Evolutionary conservation across 2,329 filamentous ascomycete genomes (phyloP).

Genomic region (Fusarium sp.): DNA sequence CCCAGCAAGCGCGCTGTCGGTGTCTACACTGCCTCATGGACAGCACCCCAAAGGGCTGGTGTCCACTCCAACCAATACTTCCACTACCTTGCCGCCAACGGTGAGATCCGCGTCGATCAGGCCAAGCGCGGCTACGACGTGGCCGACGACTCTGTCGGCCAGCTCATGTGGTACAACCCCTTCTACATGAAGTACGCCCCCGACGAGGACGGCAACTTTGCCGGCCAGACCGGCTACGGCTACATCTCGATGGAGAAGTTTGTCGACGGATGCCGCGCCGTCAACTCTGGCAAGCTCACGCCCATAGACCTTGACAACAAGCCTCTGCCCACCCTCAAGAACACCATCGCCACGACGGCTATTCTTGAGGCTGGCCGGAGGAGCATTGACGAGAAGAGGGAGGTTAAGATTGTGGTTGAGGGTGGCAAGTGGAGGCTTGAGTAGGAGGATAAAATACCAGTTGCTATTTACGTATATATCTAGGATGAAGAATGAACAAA

Average conservation of each 20-base stretch:
- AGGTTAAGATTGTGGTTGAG: conserved; percentile 78
- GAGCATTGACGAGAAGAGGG: conserved; percentile 84
- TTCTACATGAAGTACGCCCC: conserved; percentile 97
- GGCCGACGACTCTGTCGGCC: conserved; percentile 79
- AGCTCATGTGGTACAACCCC: conserved; percentile 89
- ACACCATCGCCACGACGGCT: conserved; percentile 91
- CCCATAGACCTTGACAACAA: conserved; percentile 83
- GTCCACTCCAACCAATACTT: conserved; percentile 99
- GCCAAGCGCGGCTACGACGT: conserved; percentile 95
- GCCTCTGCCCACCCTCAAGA: conserved; percentile 85
- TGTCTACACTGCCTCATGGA: conserved; percentile 96
- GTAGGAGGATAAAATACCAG: conserved; percentile 45
- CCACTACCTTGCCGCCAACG: conserved; percentile 87
- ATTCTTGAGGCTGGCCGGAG: conserved; percentile 89
- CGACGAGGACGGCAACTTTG: conserved; percentile 95
- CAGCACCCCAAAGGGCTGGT: conserved; percentile 89
- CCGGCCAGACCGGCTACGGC: conserved; percentile 90
- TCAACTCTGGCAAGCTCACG: conserved; percentile 80
- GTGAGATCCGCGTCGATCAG: conserved; percentile 91
- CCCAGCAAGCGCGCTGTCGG: conserved; percentile 80
- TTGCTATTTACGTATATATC: conserved; percentile 5
- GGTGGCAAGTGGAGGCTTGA: conserved; percentile 76
- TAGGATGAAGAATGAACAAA: conserved; percentile 28
- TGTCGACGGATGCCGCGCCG: conserved; percentile 82
- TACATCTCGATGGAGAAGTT: conserved; percentile 98